Percentiles rank a stretch among this genome's conserved stretches.
Conservation (phyloP, 345 rosid species). For the Aquilaria malaccensis region DNA sequence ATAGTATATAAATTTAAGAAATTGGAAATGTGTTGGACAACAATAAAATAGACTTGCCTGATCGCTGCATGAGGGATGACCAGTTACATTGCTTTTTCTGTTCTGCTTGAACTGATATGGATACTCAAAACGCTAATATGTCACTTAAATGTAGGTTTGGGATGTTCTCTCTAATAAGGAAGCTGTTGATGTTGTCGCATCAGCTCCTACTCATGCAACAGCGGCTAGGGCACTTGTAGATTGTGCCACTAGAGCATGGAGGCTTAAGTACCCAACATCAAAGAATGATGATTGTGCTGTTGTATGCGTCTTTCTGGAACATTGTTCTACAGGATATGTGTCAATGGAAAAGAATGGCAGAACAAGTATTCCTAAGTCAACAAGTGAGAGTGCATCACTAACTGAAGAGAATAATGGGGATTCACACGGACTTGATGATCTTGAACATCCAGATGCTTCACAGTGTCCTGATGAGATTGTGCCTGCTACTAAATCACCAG, state of each 20-base stretch:
- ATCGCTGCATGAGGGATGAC: not conserved
- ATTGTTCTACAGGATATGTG: constrained; percentile 21
- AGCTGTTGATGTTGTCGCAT: constrained; percentile 77
- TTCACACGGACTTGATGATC: constrained; percentile 15
- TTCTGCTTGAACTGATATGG: not conserved
- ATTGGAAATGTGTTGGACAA: not conserved
- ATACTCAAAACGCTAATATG: not conserved
- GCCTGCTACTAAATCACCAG: constrained; percentile 37
- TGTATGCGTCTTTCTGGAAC: constrained; percentile 79
- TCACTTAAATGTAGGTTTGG: constrained; percentile 56
- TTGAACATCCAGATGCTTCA: constrained; percentile 17
- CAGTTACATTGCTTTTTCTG: not conserved
- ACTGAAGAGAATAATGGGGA: constrained; percentile 12
- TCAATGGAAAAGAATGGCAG: constrained; percentile 14
- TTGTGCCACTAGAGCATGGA: constrained; percentile 89
- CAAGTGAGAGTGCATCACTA: constrained; percentile 13
- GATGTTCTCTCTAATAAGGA: constrained; percentile 93
- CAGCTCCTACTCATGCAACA: constrained; percentile 70
- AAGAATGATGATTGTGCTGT: constrained; percentile 93
- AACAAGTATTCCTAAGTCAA: constrained; percentile 12
- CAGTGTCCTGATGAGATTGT: constrained; percentile 57
- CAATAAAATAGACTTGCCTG: not conserved
- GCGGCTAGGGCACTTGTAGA: constrained; percentile 95
- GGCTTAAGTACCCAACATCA: constrained; percentile 89
- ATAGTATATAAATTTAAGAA: too few relatives aligned